Evolutionary conservation across 108 stramenopile species (phyloP).

Genomic region (Nannochloropsis salina): DNA sequence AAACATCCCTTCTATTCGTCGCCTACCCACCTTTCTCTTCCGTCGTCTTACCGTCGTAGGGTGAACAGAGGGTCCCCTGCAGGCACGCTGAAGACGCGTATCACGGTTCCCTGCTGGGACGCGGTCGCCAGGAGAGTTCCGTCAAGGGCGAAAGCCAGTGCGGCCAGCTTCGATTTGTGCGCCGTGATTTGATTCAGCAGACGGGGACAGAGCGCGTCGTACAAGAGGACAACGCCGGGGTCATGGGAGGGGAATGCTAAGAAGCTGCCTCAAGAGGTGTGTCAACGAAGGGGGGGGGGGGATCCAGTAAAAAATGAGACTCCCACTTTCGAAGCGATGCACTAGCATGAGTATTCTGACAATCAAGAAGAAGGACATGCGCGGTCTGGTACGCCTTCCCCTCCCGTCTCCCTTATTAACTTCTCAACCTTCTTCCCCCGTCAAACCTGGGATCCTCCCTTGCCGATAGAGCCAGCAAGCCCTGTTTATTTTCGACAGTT

Average conservation of each 20-base stretch:
- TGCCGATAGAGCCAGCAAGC: constrained; percentile 48
- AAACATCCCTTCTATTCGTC: neutral
- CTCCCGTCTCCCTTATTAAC: too few species aligned
- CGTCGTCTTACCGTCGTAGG: neutral
- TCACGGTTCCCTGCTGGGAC: constrained; percentile 54
- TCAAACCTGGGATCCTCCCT: constrained; percentile 22
- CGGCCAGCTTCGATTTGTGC: constrained; percentile 51
- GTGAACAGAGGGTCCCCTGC: constrained; percentile 43
- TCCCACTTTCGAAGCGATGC: neutral
- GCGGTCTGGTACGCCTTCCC: too few species aligned
- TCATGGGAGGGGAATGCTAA: neutral
- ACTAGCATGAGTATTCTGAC: too few species aligned
- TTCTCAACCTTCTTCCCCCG: too few species aligned
- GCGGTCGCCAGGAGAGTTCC: constrained; percentile 56
- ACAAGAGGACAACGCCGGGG: constrained; percentile 43
- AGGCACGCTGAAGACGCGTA: constrained; percentile 54
- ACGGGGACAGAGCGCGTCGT: constrained; percentile 53
- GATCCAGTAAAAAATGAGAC: neutral
- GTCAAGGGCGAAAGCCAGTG: constrained; percentile 49
- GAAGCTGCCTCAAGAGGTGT: neutral
- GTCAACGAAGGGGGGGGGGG: too few species aligned
- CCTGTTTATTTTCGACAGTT: constrained; percentile 41
- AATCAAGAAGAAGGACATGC: too few species aligned
- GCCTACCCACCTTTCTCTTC: neutral
- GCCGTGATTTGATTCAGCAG: constrained; percentile 55